Evolutionary conservation across 2,329 filamentous ascomycete genomes (phyloP).

Genomic region (Claviceps citrina): DNA sequence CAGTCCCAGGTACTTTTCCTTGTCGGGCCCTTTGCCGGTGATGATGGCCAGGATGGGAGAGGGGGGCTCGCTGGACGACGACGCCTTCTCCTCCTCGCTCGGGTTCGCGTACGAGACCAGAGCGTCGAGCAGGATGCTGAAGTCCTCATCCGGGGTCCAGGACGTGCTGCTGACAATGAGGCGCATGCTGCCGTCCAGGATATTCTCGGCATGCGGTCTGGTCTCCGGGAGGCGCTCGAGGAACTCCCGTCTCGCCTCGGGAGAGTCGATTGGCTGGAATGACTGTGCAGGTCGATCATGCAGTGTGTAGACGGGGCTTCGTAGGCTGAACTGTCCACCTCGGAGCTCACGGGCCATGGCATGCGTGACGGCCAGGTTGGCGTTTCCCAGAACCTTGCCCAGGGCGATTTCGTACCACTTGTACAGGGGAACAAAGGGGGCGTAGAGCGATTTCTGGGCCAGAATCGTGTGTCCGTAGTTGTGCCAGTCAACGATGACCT

Average conservation of each 20-base stretch:
- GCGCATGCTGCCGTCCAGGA: slow-evolving; percentile 42
- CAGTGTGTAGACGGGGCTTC: slow-evolving; percentile 50
- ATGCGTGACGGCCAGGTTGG: slow-evolving; percentile 75
- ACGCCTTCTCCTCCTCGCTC: slow-evolving; percentile 15
- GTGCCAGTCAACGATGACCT: slow-evolving; percentile 90
- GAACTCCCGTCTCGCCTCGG: slow-evolving; percentile 37
- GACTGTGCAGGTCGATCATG: slow-evolving; percentile 76
- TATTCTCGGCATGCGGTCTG: slow-evolving; percentile 38
- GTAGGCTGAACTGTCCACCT: slow-evolving; percentile 46
- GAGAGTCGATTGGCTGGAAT: slow-evolving; percentile 53
- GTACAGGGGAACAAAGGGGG: slow-evolving; percentile 65
- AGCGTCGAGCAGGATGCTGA: slow-evolving; percentile 71
- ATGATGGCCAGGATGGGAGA: slow-evolving; percentile 77
- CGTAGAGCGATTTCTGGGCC: slow-evolving; percentile 41
- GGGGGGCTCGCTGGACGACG: slow-evolving; percentile 24
- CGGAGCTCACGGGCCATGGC: slow-evolving; percentile 69
- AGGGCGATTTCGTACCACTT: slow-evolving; percentile 63
- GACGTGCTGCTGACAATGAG: slow-evolving; percentile 87
- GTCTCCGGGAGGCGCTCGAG: slow-evolving; percentile 53
- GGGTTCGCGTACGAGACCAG: slow-evolving; percentile 55
- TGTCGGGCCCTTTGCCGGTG: slow-evolving; percentile 83
- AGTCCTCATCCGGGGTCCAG: slow-evolving; percentile 96
- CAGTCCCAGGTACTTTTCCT: slow-evolving; percentile 53
- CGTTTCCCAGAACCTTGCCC: slow-evolving; percentile 48
- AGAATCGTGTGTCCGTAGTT: slow-evolving; percentile 97